phyloP scores from a whole-genome alignment of 768 basidiomycete genomes.

The Tulasnella sp. region DNA sequence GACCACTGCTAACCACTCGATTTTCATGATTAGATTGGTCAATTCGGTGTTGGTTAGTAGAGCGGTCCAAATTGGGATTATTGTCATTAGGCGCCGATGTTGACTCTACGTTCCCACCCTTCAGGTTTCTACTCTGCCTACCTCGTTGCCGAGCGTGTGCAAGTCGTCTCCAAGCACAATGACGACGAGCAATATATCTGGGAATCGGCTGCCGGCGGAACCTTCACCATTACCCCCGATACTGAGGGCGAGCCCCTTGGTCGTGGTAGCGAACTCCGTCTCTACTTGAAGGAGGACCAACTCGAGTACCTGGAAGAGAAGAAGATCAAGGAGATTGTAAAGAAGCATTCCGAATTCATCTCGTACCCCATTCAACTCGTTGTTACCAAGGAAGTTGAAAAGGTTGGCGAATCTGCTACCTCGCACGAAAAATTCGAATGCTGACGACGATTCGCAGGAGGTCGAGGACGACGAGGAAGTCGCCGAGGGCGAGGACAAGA shows the following conservation, averaged over 20 bases:
- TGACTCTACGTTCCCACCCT: slow-evolving; percentile 5
- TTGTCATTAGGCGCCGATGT: neutral
- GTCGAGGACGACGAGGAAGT: slow-evolving; percentile 77
- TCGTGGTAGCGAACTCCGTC: slow-evolving; percentile 87
- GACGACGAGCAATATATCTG: slow-evolving; percentile 99
- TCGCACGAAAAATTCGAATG: slow-evolving; percentile 22
- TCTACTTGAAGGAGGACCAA: slow-evolving; percentile 97
- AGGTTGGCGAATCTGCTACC: slow-evolving; percentile 46
- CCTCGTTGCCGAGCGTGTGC: slow-evolving; percentile 97
- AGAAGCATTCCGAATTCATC: slow-evolving; percentile 99
- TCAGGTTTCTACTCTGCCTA: slow-evolving; percentile 94
- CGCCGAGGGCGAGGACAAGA: slow-evolving; percentile 68
- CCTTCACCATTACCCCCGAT: slow-evolving; percentile 96
- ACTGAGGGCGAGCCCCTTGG: slow-evolving; percentile 82
- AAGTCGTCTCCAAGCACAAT: slow-evolving; percentile 99
- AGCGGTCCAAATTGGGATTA: slow-evolving; percentile 10
- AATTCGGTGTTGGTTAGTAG: slow-evolving; percentile 79
- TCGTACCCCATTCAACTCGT: slow-evolving; percentile 98
- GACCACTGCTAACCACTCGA: neutral
- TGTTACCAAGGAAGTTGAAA: slow-evolving; percentile 98
- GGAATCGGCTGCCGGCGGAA: slow-evolving; percentile 99
- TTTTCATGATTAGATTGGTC: slow-evolving; percentile 24
- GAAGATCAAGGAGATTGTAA: slow-evolving; percentile 98
- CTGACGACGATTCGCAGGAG: slow-evolving; percentile 47
- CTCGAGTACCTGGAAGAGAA: slow-evolving; percentile 99